A percentile compares a stretch with the other conserved stretches of the same genome.
phyloP scores from a whole-genome alignment of 2,329 filamentous ascomycete species.

The Beauveria bassiana region DNA sequence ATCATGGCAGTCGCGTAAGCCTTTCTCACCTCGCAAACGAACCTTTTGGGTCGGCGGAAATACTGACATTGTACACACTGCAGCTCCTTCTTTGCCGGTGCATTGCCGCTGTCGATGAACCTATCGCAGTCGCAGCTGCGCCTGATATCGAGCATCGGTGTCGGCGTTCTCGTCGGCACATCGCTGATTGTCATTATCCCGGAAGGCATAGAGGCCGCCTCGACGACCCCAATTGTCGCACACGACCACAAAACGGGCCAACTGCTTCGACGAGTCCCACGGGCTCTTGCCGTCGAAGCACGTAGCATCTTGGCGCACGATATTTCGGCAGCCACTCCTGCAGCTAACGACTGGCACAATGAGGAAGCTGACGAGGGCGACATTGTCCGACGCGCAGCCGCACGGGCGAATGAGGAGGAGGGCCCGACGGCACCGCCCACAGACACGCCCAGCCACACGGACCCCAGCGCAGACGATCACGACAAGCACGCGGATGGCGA shows the following conservation, averaged over 20 bases:
- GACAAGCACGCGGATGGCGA: conserved; percentile 27
- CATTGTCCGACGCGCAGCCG: conserved; percentile 4
- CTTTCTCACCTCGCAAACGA: not conserved
- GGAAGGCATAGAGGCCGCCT: conserved; percentile 87
- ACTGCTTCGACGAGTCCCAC: conserved; percentile 26
- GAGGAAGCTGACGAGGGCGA: not conserved
- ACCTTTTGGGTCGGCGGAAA: conserved; percentile 10
- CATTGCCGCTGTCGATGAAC: conserved; percentile 80
- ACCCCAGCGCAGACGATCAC: conserved; percentile 17
- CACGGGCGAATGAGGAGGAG: conserved; percentile 13
- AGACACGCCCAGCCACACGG: conserved; percentile 17
- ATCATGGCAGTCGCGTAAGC: conserved; percentile 54
- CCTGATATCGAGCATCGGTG: conserved; percentile 83
- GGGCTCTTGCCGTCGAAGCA: conserved; percentile 19
- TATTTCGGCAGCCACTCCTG: not conserved
- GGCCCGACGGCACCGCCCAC: conserved; percentile 9
- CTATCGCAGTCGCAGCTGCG: conserved; percentile 81
- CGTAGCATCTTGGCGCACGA: conserved; percentile 16
- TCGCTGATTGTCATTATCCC: conserved; percentile 96
- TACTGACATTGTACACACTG: conserved; percentile 13
- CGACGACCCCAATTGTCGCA: conserved; percentile 42
- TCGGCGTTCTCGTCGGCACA: conserved; percentile 89
- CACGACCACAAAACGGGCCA: conserved; percentile 30
- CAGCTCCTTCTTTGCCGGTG: conserved; percentile 90
- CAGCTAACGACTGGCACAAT: not conserved